Evolutionary conservation across 1,139 yeast genomes (phyloP).

Genomic region (Suhomyces anneliseae): DNA sequence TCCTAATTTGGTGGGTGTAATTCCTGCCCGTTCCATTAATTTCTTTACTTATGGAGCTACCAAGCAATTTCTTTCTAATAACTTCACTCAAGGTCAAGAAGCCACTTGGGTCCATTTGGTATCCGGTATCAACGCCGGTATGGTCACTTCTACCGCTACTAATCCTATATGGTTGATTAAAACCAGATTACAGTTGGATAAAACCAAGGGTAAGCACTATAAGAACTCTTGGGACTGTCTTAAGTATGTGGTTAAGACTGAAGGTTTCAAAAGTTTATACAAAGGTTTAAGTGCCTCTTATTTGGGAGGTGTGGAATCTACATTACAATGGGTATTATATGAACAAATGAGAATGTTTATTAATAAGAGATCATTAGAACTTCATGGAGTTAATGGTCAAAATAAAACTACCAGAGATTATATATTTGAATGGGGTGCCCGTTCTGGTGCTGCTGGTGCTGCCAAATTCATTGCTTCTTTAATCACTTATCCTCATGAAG

Average conservation of each 20-base stretch:
- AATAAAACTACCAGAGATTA: slow-evolving; percentile 59
- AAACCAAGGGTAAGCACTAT: slow-evolving; percentile 62
- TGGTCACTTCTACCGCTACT: slow-evolving; percentile 96
- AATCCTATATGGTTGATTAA: slow-evolving; percentile 99
- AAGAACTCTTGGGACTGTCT: slow-evolving; percentile 86
- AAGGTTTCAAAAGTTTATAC: slow-evolving; percentile 80
- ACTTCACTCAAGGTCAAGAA: slow-evolving; percentile 72
- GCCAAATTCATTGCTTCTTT: slow-evolving; percentile 93
- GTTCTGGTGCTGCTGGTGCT: slow-evolving; percentile 97
- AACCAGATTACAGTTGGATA: slow-evolving; percentile 90
- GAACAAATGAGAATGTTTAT: slow-evolving; percentile 88
- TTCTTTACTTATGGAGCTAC: slow-evolving; percentile 95
- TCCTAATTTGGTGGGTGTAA: slow-evolving; percentile 96
- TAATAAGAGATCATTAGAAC: slow-evolving; percentile 52
- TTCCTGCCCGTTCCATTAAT: slow-evolving; percentile 96
- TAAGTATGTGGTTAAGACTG: slow-evolving; percentile 64
- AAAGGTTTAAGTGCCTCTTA: slow-evolving; percentile 92
- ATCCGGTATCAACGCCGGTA: slow-evolving; percentile 92
- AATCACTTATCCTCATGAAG: slow-evolving; percentile 96
- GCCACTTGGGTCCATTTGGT: slow-evolving; percentile 82
- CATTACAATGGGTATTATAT: slow-evolving; percentile 94
- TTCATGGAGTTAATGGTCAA: slow-evolving; percentile 43
- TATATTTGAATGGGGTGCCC: slow-evolving; percentile 86
- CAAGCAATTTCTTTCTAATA: slow-evolving; percentile 65
- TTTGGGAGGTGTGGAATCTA: slow-evolving; percentile 89